Evolutionary conservation across 768 basidiomycete genomes (phyloP).

Genomic region (Termitomyces sp.): DNA sequence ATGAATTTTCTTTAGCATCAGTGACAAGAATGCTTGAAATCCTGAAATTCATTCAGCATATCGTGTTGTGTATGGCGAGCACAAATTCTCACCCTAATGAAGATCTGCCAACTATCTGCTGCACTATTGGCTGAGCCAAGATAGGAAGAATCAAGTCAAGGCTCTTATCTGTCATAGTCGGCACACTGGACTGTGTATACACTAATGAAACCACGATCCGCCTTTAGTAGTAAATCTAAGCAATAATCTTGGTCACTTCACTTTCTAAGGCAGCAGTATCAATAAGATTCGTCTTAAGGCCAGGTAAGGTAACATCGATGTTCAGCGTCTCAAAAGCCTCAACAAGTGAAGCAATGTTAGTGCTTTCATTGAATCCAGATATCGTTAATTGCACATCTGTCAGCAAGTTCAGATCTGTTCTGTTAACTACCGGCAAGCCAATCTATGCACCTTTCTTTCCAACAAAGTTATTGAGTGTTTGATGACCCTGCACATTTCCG

Average conservation of each 20-base stretch:
- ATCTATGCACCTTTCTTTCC: slow-evolving; percentile 42
- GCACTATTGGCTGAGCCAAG: slow-evolving; percentile 70
- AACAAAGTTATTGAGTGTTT: slow-evolving; percentile 66
- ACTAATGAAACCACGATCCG: slow-evolving; percentile 27
- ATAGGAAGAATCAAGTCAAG: slow-evolving; percentile 61
- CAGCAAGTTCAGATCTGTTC: no score
- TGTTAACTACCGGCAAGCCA: slow-evolving; percentile 1
- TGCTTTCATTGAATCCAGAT: slow-evolving; percentile 54
- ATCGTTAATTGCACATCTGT: no score
- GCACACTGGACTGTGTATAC: slow-evolving; percentile 52
- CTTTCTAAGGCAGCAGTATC: no score
- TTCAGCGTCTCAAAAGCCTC: slow-evolving; percentile 57
- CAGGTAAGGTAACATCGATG: slow-evolving; percentile 52
- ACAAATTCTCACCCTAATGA: slow-evolving; percentile 38
- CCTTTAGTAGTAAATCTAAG: slow-evolving; percentile 1
- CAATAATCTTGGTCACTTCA: background rate
- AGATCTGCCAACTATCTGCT: slow-evolving; percentile 58
- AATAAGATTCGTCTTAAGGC: no score
- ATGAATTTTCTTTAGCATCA: slow-evolving; percentile 49
- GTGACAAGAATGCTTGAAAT: slow-evolving; percentile 58
- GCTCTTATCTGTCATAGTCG: slow-evolving; percentile 54
- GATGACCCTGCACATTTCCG: slow-evolving; percentile 46
- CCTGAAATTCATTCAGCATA: slow-evolving; percentile 22
- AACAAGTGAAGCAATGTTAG: slow-evolving; percentile 48
- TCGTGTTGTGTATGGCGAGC: background rate